Evolutionary conservation across 1,284 basidiomycete species (phyloP).

Genomic region (Trichosporon inkin): DNA sequence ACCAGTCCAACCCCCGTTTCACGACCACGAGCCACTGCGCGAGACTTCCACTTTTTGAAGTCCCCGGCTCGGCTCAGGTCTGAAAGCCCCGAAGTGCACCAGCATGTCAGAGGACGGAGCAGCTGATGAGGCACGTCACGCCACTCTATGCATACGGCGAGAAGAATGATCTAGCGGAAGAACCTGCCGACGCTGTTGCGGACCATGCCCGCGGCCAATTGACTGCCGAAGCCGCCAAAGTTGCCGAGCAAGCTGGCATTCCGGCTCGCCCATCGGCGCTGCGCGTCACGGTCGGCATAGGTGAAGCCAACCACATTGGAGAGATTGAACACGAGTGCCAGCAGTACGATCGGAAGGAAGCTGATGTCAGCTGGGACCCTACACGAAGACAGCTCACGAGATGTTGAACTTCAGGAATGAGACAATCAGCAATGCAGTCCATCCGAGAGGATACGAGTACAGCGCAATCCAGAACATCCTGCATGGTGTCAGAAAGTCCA

Average conservation of each 20-base stretch:
- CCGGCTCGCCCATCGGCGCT: slow-evolving; percentile 71
- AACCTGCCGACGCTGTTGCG: slow-evolving; percentile 74
- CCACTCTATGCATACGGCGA: slow-evolving; percentile 14
- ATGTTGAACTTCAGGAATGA: slow-evolving; percentile 82
- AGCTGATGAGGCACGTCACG: neutral
- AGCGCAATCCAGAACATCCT: slow-evolving; percentile 61
- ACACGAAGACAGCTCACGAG: slow-evolving; percentile 55
- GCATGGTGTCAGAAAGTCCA: neutral
- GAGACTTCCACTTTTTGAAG: too few relatives aligned
- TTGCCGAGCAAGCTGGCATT: slow-evolving; percentile 57
- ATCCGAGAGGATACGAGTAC: slow-evolving; percentile 82
- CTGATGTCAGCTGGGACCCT: slow-evolving; percentile 49
- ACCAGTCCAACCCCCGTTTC: too few relatives aligned
- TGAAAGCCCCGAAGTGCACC: too few relatives aligned
- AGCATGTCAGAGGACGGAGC: neutral
- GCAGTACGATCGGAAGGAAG: slow-evolving; percentile 78
- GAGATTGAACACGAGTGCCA: slow-evolving; percentile 85
- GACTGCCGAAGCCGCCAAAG: slow-evolving; percentile 70
- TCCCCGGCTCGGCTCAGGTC: too few relatives aligned
- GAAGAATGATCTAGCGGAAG: slow-evolving; percentile 52
- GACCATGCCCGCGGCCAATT: slow-evolving; percentile 70
- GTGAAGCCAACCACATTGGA: slow-evolving; percentile 73
- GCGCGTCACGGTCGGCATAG: slow-evolving; percentile 80
- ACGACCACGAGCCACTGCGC: too few relatives aligned
- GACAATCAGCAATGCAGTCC: slow-evolving; percentile 78